These are phyloP conservation scores for Tuber melanosporum DNA, from an alignment of 495 filamentous ascomycete species.

Conservation along the genomic window DNA sequence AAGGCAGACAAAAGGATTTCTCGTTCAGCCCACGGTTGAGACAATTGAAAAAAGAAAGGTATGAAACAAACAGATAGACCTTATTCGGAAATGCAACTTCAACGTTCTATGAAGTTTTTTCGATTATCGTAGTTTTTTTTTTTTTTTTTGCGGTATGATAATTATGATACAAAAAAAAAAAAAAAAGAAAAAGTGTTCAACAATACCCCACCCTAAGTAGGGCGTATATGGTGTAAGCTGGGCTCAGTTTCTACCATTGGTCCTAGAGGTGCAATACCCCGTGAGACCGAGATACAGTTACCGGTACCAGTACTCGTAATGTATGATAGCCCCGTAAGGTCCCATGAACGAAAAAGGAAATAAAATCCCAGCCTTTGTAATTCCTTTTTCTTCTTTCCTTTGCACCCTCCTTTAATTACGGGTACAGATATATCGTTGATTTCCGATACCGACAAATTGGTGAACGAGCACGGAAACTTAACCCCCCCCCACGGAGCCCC, in stretches of 20 bases:
- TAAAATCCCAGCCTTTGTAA: neutral
- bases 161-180: neutral
- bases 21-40: neutral
- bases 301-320: neutral
- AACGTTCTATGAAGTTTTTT: neutral
- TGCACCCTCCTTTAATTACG: neutral
- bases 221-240: neutral
- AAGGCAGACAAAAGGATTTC: neutral
- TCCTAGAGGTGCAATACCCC: neutral
- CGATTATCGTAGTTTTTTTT: neutral
- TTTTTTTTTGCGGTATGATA: no score
- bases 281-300: neutral
- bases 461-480: neutral
- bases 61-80: neutral
- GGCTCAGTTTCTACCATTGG: neutral
- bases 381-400: neutral
- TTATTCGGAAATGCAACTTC: neutral
- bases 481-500: neutral
- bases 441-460: neutral
- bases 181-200: neutral
- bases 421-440: neutral
- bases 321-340: neutral
- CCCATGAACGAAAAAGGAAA: neutral
- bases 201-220: neutral
- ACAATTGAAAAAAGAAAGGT: neutral